Base-by-base conservation (phyloP, 169 alveolate genomes). In the Eimeria praecox region DNA sequence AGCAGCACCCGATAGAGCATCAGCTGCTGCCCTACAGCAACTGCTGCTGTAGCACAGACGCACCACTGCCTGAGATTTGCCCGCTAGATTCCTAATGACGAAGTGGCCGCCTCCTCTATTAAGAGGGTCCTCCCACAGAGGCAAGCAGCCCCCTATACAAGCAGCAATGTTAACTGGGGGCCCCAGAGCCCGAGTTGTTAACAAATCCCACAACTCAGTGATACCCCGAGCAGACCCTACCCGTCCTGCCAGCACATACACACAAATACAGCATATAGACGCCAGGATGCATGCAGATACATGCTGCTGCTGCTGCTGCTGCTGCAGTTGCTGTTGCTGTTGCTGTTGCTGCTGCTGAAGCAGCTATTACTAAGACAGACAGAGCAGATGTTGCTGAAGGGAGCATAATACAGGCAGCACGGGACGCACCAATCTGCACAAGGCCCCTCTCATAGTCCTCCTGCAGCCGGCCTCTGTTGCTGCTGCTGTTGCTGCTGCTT, bases 401-500 rank as follows among this genome's bases (percentile, higher is more conserved):
- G n/a, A n/a, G n/a, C n/a, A n/a, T n/a, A n/a, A n/a, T n/a, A n/a
- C n/a, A n/a, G n/a, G n/a, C n/a, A n/a, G n/a, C n/a, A n/a, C n/a
- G n/a, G n/a, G 54, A 40, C 92, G 3, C 56, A 85, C 92, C 92
- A 2, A 85, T 59, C 54, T 85, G 92, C 80, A 85, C 92, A n/a
- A 85, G 92, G 92, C 92, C 92, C 59, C 92, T 85, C 77, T 85
- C 80, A 35, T 85, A 85, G 38, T 85, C 92, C 77, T 85, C 92
- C 80, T 85, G 92, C 80, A 85, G 92, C 80, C 78, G 52, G n/a
- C 92, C 92, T 22, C 38, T 85, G 92, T 62, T 85, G 92, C 66
- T 52, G 92, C 92, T 59, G 92, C 92, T 59, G 71, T 8, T 82
- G 90, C 90, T 69, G 42, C 16, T 44, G 46, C 90, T n/a, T n/a